Conservation (phyloP, 768 basidiomycete genomes). For the Psilocybe tampanensis region DNA sequence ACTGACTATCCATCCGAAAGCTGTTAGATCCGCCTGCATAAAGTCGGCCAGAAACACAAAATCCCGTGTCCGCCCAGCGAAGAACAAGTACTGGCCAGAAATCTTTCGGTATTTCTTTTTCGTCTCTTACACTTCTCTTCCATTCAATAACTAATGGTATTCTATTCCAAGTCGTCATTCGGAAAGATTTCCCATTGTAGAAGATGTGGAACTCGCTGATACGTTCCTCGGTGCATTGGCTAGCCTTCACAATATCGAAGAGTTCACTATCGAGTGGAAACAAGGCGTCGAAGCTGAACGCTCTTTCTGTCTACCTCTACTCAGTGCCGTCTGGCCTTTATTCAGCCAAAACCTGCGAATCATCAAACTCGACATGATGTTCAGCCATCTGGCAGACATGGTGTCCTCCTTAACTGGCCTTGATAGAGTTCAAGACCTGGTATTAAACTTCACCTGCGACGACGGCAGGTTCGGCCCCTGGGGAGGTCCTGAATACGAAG, state of each 20-base stretch:
- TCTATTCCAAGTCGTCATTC: slow-evolving; percentile 5
- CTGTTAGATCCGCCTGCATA: slow-evolving; percentile 24
- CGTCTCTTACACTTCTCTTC: neutral
- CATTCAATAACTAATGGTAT: neutral
- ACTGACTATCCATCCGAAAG: slow-evolving; percentile 20
- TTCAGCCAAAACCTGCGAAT: slow-evolving; percentile 4
- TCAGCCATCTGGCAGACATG: slow-evolving; percentile 11
- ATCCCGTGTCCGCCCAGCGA: slow-evolving; percentile 3
- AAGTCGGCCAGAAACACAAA: slow-evolving; percentile 11
- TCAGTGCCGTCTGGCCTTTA: slow-evolving; percentile 13
- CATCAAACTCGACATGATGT: slow-evolving; percentile 14
- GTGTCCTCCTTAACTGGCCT: slow-evolving; percentile 10
- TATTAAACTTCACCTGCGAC: slow-evolving; percentile 5
- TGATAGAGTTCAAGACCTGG: slow-evolving; percentile 12
- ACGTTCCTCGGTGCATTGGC: slow-evolving; percentile 15
- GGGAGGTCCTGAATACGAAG: slow-evolving; percentile 3
- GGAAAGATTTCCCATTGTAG: slow-evolving; percentile 2
- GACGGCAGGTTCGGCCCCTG: neutral
- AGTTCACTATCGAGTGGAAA: slow-evolving; percentile 19
- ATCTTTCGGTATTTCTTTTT: slow-evolving; percentile 11
- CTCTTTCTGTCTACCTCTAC: slow-evolving; percentile 18
- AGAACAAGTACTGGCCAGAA: slow-evolving; percentile 15
- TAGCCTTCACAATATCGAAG: slow-evolving; percentile 7
- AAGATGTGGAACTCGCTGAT: slow-evolving; percentile 18
- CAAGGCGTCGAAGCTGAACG: slow-evolving; percentile 9